phyloP scores from a whole-genome alignment of 805 yeast genomes.

The Ogataea polymorpha region DNA sequence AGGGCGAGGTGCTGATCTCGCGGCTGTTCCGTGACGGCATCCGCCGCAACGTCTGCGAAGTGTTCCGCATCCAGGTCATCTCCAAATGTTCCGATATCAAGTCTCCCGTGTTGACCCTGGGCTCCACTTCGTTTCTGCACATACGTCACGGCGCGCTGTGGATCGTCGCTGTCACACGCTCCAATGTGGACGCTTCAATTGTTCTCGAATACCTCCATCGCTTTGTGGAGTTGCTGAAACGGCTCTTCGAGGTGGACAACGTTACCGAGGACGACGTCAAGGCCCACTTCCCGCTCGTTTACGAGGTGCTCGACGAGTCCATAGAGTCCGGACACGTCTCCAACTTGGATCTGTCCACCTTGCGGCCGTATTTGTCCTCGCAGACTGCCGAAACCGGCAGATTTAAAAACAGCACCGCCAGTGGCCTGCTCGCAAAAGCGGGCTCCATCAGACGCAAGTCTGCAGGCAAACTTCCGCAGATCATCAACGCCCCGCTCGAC shows the following conservation, averaged over 20 bases:
- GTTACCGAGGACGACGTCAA: slow-evolving; percentile 50
- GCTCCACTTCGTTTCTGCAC: slow-evolving; percentile 88
- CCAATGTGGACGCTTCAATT: slow-evolving; percentile 79
- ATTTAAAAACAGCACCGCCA: slow-evolving; percentile 8
- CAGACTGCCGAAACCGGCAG: slow-evolving; percentile 5
- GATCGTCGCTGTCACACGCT: slow-evolving; percentile 85
- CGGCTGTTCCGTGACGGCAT: slow-evolving; percentile 72
- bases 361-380: slow-evolving; percentile 34
- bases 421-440: slow-evolving; percentile 20
- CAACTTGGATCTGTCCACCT: slow-evolving; percentile 48
- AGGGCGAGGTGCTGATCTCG: slow-evolving; percentile 82
- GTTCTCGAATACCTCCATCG: slow-evolving; percentile 76
- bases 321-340: slow-evolving; percentile 79
- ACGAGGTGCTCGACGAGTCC: slow-evolving; percentile 75
- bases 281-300: slow-evolving; percentile 64
- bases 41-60: slow-evolving; percentile 76
- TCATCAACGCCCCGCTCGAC: slow-evolving; percentile 12
- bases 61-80: slow-evolving; percentile 90
- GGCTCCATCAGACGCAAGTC: slow-evolving; percentile 21
- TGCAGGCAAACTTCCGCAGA: slow-evolving; percentile 8
- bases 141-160: slow-evolving; percentile 62
- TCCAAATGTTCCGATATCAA: slow-evolving; percentile 50
- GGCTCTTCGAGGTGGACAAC: slow-evolving; percentile 25
- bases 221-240: slow-evolving; percentile 51
- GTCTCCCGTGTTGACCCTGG: slow-evolving; percentile 78